Conservation (phyloP, 1,139 yeast species). For the Scheffersomyces illinoinensis region DNA sequence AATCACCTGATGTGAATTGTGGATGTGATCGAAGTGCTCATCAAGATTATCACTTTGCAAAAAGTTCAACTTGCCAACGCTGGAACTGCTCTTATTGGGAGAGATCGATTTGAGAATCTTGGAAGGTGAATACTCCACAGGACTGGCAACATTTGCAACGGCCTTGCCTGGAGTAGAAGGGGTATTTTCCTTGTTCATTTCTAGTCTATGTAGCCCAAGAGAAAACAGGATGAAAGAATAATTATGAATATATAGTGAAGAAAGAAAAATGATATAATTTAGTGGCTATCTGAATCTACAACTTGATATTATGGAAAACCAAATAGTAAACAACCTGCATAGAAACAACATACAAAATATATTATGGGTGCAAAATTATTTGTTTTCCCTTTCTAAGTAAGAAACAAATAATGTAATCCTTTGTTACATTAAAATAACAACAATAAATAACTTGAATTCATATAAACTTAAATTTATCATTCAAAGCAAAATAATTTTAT, state of each 20-base stretch:
- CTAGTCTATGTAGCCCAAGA: conserved; percentile 1
- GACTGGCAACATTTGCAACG: background rate
- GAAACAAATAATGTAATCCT: too few relatives aligned
- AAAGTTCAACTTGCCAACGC: conserved; percentile 27
- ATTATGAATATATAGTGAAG: background rate
- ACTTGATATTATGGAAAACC: background rate
- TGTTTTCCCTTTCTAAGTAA: background rate
- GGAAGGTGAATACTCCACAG: background rate
- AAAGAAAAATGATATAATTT: background rate
- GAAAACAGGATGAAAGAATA: background rate
- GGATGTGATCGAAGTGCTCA: conserved; percentile 30
- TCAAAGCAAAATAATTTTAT: background rate
- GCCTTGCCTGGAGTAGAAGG: conserved; percentile 6
- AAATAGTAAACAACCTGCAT: conserved; percentile 5
- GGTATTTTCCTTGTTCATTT: conserved; percentile 8
- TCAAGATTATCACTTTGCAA: conserved; percentile 33
- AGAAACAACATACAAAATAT: too few relatives aligned
- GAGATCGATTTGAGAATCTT: conserved; percentile 27
- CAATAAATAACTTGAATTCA: background rate
- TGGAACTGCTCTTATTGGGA: conserved; percentile 22
- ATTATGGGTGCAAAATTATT: background rate
- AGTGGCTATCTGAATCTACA: background rate
- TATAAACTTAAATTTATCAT: background rate
- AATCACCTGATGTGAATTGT: conserved; percentile 27
- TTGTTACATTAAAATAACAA: background rate